Base-by-base conservation (phyloP, 805 yeast genomes). In the Metschnikowia koreensis region DNA sequence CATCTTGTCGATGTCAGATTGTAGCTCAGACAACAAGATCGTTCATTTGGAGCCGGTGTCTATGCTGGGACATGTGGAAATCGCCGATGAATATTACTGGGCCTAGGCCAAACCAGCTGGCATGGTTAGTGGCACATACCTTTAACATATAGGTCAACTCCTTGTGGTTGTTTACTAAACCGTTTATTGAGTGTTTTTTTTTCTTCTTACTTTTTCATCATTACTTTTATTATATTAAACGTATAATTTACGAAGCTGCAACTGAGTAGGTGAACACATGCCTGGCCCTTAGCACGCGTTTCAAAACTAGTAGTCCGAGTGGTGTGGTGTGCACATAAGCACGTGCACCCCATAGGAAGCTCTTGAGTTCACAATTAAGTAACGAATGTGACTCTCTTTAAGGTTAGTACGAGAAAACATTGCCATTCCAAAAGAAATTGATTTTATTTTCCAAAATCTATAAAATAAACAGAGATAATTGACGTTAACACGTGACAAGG, bases 1-100 rank as follows among this genome's bases (percentile, higher is more conserved):
- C 10, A 36, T 55, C 12, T 55, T 55, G 47, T 59, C 60, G 2
- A 38, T 36, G 51, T 49, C 56, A 10, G 33, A 11, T 7, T 47
- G 39, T 37, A 40, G 48, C 38, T 46, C 49, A 6, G 41, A 48
- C 36, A 34, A 26, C 22, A 38, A 42, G n/a, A 41, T 53, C 33
- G 53, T 50, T 41, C 58, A 49, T 16, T 48, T 52, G 47, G 53
- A 54, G 51, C 53, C 59, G 17, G 41, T 55, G 28, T 17, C 16
- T 17, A 22, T 41, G 26, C 48, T 54, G 55, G 48, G 51, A 38
- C 58, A 45, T 26, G 55, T 58, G 36, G 54, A 52, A n/a, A 50
- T 58, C 29, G 55, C 48, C 6, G 61, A 58, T 47, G 59, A 54
- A 9, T 57, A 48, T 42, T 50, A 46, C 47, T 57, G 58, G 60